These are phyloP conservation scores for Claviceps monticola DNA, from an alignment of 2,329 filamentous ascomycete genomes.

Conservation along the genomic window DNA sequence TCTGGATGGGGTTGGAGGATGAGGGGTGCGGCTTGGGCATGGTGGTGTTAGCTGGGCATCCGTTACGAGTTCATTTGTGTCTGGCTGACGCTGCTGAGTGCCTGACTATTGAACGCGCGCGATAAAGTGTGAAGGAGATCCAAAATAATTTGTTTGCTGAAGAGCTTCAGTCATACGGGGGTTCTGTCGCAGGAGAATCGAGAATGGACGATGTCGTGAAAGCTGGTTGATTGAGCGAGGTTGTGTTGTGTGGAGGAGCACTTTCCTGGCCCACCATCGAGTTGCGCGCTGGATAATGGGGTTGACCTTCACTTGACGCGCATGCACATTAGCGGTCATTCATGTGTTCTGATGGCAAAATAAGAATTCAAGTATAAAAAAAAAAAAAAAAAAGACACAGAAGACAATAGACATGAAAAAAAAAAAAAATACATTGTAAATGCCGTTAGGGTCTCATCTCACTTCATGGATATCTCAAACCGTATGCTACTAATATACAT, in stretches of 20 bases:
- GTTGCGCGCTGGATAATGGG: neutral
- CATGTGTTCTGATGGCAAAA: neutral
- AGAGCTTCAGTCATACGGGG: neutral
- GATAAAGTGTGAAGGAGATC: neutral
- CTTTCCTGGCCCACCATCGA: neutral
- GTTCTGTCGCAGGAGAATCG: neutral
- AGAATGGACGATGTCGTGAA: neutral
- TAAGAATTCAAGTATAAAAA: too few relatives aligned
- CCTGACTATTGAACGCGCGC: neutral
- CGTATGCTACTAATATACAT: slow-evolving; percentile 30
- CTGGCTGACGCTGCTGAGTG: neutral
- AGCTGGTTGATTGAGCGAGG: neutral
- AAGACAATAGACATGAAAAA: neutral
- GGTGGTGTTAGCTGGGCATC: neutral
- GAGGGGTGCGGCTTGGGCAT: slow-evolving; percentile 15
- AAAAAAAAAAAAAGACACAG: neutral
- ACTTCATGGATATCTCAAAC: slow-evolving; percentile 26
- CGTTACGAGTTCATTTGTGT: neutral
- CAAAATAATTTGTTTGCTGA: neutral
- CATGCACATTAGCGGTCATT: neutral
- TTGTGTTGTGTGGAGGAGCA: neutral
- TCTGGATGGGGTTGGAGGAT: slow-evolving; percentile 17
- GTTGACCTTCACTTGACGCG: neutral
- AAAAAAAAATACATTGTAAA: slow-evolving; percentile 3
- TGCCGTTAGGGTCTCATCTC: slow-evolving; percentile 15